Evolutionary conservation across 2,329 filamentous ascomycete species (phyloP).

Genomic region (Bimuria novae-zelandiae): DNA sequence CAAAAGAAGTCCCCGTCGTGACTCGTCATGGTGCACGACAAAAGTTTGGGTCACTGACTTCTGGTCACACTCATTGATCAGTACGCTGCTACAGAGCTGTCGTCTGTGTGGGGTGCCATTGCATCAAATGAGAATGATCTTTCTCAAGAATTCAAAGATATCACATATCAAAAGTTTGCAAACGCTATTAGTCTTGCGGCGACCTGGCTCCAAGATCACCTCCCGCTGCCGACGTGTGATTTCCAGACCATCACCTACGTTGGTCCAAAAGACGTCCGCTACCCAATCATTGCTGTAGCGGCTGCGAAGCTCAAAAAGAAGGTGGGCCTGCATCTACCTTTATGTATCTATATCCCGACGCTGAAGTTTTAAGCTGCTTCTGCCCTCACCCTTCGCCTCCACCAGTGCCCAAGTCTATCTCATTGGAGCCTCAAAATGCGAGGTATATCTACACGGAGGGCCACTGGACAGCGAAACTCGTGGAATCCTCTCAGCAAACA

Average conservation of each 20-base stretch:
- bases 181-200: slow-evolving; percentile 24
- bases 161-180: slow-evolving; percentile 25
- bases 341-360: neutral
- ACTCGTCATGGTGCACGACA: neutral
- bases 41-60: neutral
- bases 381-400: slow-evolving; percentile 7
- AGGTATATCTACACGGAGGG: slow-evolving; percentile 11
- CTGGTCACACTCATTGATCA: slow-evolving; percentile 2
- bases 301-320: slow-evolving; percentile 15
- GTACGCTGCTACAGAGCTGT: neutral
- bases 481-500: slow-evolving; percentile 4
- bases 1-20: no score
- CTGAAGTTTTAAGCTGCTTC: neutral
- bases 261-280: slow-evolving; percentile 20
- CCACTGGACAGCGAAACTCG: slow-evolving; percentile 11
- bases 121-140: slow-evolving; percentile 15
- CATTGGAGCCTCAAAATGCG: slow-evolving; percentile 6
- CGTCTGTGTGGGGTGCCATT: slow-evolving; percentile 1
- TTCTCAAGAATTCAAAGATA: slow-evolving; percentile 12
- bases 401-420: slow-evolving; percentile 10
- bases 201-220: slow-evolving; percentile 30
- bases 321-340: neutral
- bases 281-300: slow-evolving; percentile 17
- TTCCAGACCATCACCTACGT: slow-evolving; percentile 18
- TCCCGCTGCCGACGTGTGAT: slow-evolving; percentile 5